Evolutionary conservation across 2,329 filamentous ascomycete species (phyloP).

Genomic region (Fusarium praegraminearum): DNA sequence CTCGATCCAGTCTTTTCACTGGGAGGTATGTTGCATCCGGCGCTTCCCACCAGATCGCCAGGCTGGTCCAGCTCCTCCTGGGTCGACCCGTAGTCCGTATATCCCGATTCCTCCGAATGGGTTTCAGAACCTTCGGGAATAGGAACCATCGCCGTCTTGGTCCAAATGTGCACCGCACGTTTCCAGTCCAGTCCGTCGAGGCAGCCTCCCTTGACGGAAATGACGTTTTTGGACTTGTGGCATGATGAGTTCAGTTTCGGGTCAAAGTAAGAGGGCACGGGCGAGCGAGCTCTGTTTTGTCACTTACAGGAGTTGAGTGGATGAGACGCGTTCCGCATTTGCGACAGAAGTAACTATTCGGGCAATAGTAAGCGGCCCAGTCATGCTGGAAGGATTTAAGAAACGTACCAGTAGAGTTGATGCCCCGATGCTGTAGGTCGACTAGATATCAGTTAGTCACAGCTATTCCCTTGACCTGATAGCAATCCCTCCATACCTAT

Average conservation of each 20-base stretch:
- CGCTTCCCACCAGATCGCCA: slow-evolving; percentile 53
- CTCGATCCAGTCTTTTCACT: background rate
- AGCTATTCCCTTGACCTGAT: background rate
- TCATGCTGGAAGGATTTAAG: background rate
- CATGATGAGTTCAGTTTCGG: slow-evolving; percentile 17
- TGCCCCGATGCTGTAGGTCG: slow-evolving; percentile 69
- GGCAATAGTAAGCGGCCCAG: slow-evolving; percentile 11
- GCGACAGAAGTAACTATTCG: slow-evolving; percentile 71
- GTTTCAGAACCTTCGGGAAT: slow-evolving; percentile 73
- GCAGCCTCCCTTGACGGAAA: slow-evolving; percentile 76
- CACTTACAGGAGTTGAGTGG: slow-evolving; percentile 68
- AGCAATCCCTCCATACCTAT: slow-evolving; percentile 54
- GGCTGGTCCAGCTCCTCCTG: slow-evolving; percentile 65
- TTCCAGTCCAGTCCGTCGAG: slow-evolving; percentile 72
- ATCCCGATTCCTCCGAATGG: slow-evolving; percentile 65
- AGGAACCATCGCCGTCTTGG: slow-evolving; percentile 73
- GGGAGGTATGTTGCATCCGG: slow-evolving; percentile 42
- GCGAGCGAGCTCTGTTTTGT: background rate
- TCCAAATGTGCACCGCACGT: slow-evolving; percentile 75
- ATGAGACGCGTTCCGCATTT: slow-evolving; percentile 74
- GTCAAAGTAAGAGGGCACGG: background rate
- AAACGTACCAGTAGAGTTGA: slow-evolving; percentile 66
- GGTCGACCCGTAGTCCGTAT: slow-evolving; percentile 57
- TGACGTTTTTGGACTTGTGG: slow-evolving; percentile 65
- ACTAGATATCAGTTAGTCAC: slow-evolving; percentile 51